Evolutionary conservation across 768 basidiomycete genomes (phyloP).

Genomic region (Baorangia bicolor): DNA sequence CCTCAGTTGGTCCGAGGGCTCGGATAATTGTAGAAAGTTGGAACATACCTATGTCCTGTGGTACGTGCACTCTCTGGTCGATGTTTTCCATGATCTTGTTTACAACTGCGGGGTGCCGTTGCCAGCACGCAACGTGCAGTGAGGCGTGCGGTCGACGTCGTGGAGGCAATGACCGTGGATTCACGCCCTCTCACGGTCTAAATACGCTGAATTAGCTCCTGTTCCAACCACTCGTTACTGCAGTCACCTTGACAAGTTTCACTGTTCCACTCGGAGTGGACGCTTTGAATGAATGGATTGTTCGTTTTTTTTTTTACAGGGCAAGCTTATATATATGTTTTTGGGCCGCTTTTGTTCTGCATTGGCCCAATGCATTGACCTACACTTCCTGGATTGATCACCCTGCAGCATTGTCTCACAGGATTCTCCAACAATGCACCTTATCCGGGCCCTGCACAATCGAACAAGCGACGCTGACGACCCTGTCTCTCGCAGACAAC

Average conservation of each 20-base stretch:
- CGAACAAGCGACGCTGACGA: not conserved
- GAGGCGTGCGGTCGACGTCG: slow-evolving; percentile 16
- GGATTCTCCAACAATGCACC: not conserved
- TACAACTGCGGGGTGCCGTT: slow-evolving; percentile 20
- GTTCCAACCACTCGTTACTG: not conserved
- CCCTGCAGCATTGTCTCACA: not conserved
- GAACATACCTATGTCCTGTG: slow-evolving; percentile 55
- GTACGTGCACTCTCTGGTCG: slow-evolving; percentile 35
- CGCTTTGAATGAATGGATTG: not conserved
- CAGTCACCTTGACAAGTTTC: not conserved
- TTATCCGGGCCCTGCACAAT: not conserved
- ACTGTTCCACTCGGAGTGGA: not conserved
- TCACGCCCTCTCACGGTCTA: slow-evolving; percentile 27
- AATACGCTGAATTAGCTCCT: slow-evolving; percentile 22
- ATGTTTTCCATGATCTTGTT: slow-evolving; percentile 26
- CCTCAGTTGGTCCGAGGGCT: not conserved
- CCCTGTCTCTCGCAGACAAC: not conserved
- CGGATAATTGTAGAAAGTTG: not conserved
- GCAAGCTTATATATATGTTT: not conserved
- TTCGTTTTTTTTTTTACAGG: not conserved
- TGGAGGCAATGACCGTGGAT: slow-evolving; percentile 21
- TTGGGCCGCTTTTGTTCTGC: not conserved
- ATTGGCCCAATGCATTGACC: not conserved
- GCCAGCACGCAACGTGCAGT: slow-evolving; percentile 24
- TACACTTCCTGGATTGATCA: slow-evolving; percentile 7